These are phyloP conservation scores for Ettlia oleoabundans DNA, from an alignment of 139 green algal species.

Conservation along the genomic window DNA sequence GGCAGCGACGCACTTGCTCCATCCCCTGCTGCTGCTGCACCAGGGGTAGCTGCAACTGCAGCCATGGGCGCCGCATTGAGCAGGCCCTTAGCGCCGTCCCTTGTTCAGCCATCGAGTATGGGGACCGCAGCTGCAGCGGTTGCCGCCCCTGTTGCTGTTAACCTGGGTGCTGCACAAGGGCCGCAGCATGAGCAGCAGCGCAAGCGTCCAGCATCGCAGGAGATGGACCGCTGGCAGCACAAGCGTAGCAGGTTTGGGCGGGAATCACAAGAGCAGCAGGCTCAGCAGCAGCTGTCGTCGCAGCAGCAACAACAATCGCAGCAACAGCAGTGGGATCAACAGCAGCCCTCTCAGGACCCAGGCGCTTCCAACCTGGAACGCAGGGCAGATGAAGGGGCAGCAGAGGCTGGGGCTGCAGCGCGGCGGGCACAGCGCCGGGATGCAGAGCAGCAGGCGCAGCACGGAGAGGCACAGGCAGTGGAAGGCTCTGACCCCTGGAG, in stretches of 20 bases:
- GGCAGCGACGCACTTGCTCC: too few species aligned
- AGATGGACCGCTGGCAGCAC: not conserved
- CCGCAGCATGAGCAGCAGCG: not conserved
- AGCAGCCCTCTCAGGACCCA: not conserved
- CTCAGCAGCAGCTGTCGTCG: not conserved
- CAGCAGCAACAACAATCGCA: not conserved
- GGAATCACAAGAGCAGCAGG: not conserved
- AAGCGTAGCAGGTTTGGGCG: not conserved
- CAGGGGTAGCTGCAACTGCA: too few species aligned
- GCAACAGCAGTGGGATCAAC: not conserved
- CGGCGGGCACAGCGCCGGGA: too few species aligned
- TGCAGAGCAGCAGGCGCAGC: not conserved
- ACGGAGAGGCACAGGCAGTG: not conserved
- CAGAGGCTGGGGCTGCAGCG: not conserved
- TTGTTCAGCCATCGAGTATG: too few species aligned
- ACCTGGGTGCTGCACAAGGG: not conserved
- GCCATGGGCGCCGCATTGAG: too few species aligned
- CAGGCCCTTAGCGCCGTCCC: too few species aligned
- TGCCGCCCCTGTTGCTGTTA: not conserved
- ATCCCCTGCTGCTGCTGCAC: too few species aligned
- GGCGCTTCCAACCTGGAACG: not conserved
- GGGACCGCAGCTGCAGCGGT: not conserved
- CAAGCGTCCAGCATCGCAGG: not conserved
- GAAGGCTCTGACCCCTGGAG: not conserved
- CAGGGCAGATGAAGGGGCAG: not conserved